phyloP scores from a whole-genome alignment of 1,284 basidiomycete species.

The Sporisorium graminicola region DNA sequence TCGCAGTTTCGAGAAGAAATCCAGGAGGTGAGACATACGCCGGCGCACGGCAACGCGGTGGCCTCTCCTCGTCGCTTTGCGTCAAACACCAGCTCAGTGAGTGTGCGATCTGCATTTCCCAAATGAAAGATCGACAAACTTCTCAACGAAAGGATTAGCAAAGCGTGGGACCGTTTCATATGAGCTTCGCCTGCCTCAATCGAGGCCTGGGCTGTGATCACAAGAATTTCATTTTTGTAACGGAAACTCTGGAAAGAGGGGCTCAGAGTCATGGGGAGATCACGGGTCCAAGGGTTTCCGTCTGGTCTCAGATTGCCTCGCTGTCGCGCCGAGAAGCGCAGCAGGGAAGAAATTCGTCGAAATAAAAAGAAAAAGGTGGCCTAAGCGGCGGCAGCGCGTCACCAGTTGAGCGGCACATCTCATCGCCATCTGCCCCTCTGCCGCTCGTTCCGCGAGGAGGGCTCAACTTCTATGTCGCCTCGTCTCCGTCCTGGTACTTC shows the following conservation, averaged over 20 bases:
- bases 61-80: too few species aligned
- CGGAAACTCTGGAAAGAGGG: too few species aligned
- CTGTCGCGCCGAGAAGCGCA: background rate
- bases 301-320: background rate
- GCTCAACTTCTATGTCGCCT: background rate
- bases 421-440: background rate
- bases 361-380: background rate
- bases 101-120: too few species aligned
- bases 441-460: background rate
- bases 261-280: too few species aligned
- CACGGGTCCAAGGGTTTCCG: slow-evolving; percentile 1
- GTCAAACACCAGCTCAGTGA: too few species aligned
- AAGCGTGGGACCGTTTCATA: background rate
- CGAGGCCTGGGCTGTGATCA: too few species aligned
- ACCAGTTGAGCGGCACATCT: background rate
- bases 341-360: background rate
- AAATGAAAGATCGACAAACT: background rate
- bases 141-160: too few species aligned
- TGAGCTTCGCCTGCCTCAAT: too few species aligned
- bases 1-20: background rate
- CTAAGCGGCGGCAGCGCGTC: background rate
- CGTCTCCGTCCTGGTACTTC: background rate
- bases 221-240: too few species aligned
- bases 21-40: background rate
- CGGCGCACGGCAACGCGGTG: background rate